phyloP scores from a whole-genome alignment of 2,329 filamentous ascomycete species.

The Trichoderma harzianum region DNA sequence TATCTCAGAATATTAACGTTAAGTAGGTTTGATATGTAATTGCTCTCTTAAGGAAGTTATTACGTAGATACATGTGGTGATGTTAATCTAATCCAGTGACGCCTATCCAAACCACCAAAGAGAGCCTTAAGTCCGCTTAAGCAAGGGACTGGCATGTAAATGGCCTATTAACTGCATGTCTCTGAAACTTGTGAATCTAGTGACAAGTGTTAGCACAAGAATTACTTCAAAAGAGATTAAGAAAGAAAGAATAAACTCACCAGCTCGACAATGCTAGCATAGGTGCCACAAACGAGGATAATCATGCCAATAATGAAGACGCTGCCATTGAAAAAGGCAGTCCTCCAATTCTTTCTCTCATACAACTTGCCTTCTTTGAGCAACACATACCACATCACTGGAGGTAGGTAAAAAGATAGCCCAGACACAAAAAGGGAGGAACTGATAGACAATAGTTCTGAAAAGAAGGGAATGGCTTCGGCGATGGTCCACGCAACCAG shows the following conservation, averaged over 20 bases:
- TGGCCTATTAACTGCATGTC: background rate
- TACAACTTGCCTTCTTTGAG: conserved; percentile 28
- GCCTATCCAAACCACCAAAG: background rate
- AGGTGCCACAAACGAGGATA: conserved; percentile 27
- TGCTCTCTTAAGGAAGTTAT: background rate
- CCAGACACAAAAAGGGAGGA: conserved; percentile 47
- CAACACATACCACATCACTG: conserved; percentile 41
- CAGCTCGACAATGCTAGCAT: conserved; percentile 28
- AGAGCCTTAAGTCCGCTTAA: background rate
- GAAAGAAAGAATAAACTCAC: conserved; percentile 19
- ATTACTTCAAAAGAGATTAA: background rate
- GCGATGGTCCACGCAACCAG: conserved; percentile 67
- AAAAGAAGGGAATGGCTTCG: conserved; percentile 69
- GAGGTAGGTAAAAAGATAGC: conserved; percentile 35
- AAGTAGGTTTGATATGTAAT: background rate
- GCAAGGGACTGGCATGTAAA: conserved; percentile 5
- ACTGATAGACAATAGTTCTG: conserved; percentile 55
- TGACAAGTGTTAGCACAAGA: background rate
- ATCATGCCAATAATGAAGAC: conserved; percentile 28
- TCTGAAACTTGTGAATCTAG: conserved; percentile 5
- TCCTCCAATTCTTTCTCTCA: conserved; percentile 26
- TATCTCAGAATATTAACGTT: background rate
- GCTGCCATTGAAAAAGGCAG: conserved; percentile 23
- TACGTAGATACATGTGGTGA: background rate
- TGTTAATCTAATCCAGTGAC: background rate